Base-by-base conservation (phyloP, 345 rosid species). In the Salix caprea region DNA sequence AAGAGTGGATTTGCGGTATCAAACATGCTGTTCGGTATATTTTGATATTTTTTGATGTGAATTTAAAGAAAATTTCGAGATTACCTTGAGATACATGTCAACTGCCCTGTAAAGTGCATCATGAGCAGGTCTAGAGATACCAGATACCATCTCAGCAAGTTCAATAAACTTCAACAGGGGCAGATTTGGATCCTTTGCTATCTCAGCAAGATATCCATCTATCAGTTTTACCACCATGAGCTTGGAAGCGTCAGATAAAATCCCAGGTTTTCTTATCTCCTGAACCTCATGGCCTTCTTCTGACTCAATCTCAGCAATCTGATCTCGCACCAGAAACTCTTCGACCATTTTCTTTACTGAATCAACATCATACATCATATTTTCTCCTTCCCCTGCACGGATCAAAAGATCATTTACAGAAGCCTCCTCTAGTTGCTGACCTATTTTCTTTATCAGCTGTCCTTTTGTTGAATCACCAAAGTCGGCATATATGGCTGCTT, bases 21-120 rank as follows among this genome's bases (percentile, higher is more conserved):
- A 10, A n/a, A 58, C 26, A 10, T 58, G 64, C 28, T 58, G 62
- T 58, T 58, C 23, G 9, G 13, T n/a, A 1, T n/a, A 1, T 30
- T 16, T 65, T 28, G 23, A 23, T 1, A 7, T 7, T 18, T 23
- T 11, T 8, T 28, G 5, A 50, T 13, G n/a, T 48, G 7, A 24
- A 13, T 19, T 21, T 52, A 69, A 3, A 40, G 28, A 70, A 30
- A 18, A 61, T 67, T n/a, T 60, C 28, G 11, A 9, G 12, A 78
- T 79, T 70, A 94, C 98, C 94, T 86, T 90, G 11, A 94, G 89
- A 82, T 85, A 94, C 87, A 75, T 91, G 84, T 94, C 97, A 58
- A 94, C 86, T 44, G 97, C 97, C 9, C 92, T 89, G 86, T 94
- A 94, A 32, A 94, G 85, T 42, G 89, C 94, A 77, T 94, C 98